Percentiles rank a stretch among this genome's conserved stretches.
Conservation (phyloP, 2,329 filamentous ascomycete genomes). For the Teratosphaeria pseudoeucalypti region DNA sequence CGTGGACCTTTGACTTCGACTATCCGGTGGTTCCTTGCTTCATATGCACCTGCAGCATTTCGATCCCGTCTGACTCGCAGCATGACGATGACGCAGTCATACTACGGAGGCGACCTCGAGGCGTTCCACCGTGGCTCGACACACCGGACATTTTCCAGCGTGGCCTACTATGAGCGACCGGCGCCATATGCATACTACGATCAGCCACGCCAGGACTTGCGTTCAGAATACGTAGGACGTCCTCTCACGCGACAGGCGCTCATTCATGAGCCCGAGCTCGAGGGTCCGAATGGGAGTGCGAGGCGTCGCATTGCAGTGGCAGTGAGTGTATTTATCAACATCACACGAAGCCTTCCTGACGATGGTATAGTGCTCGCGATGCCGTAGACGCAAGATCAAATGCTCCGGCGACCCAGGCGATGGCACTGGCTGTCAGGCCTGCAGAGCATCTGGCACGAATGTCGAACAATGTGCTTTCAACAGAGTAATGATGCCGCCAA, state of each 20-base stretch:
- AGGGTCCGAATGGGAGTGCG: slow-evolving; percentile 26
- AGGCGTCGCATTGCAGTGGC: slow-evolving; percentile 46
- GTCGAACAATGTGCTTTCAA: slow-evolving; percentile 61
- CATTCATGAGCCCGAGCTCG: slow-evolving; percentile 25
- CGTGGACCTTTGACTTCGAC: slow-evolving; percentile 1
- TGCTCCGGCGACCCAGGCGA: slow-evolving; percentile 78
- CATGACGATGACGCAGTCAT: slow-evolving; percentile 23
- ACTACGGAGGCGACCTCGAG: slow-evolving; percentile 18
- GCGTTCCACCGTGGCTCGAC: slow-evolving; percentile 11
- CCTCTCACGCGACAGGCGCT: slow-evolving; percentile 10
- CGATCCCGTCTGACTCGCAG: slow-evolving; percentile 6
- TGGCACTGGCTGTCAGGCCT: slow-evolving; percentile 72
- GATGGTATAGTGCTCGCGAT: slow-evolving; percentile 65
- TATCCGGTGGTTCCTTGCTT: background rate
- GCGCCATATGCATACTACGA: slow-evolving; percentile 18
- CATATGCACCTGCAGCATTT: slow-evolving; percentile 2
- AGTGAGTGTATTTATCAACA: slow-evolving; percentile 25
- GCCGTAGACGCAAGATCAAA: slow-evolving; percentile 86
- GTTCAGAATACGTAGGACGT: slow-evolving; percentile 13
- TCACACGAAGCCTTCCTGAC: slow-evolving; percentile 4
- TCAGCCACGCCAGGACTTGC: slow-evolving; percentile 14
- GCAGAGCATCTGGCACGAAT: slow-evolving; percentile 60
- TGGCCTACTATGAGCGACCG: slow-evolving; percentile 18
- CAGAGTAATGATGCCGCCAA: slow-evolving; percentile 45
- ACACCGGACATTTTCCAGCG: slow-evolving; percentile 12